Conservation (phyloP, 768 basidiomycete species). For the Rhizopogon roseolus region DNA sequence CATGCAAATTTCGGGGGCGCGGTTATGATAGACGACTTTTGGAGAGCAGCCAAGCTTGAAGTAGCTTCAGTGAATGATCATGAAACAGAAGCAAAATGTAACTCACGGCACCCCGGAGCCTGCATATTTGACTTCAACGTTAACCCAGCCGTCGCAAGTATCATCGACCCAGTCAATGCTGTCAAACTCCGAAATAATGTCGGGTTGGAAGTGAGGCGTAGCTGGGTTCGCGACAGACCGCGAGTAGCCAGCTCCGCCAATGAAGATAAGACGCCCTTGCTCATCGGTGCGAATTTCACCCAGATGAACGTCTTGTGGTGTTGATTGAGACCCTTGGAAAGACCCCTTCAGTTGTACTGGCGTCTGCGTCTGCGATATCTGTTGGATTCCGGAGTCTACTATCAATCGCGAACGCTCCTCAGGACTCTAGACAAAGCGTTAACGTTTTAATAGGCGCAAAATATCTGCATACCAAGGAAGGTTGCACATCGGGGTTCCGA, state of each 20-base stretch:
- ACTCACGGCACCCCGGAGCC: neutral
- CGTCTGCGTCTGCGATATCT: neutral
- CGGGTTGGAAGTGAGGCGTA: slow-evolving; percentile 15
- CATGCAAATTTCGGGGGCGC: slow-evolving; percentile 28
- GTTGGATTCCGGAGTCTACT: neutral
- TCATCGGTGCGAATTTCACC: neutral
- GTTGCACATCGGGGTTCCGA: slow-evolving; percentile 4
- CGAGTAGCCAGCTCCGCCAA: slow-evolving; percentile 23
- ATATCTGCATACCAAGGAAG: neutral
- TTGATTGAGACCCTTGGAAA: neutral
- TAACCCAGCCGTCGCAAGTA: slow-evolving; percentile 28
- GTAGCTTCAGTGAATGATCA: neutral
- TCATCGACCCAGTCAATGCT: slow-evolving; percentile 31
- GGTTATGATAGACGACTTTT: slow-evolving; percentile 19
- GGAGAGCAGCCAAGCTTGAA: neutral
- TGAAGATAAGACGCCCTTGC: slow-evolving; percentile 25
- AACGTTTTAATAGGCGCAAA: too few relatives aligned
- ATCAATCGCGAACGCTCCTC: slow-evolving; percentile 1
- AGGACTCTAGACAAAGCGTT: neutral
- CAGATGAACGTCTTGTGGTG: neutral
- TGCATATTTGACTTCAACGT: slow-evolving; percentile 14
- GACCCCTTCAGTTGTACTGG: neutral
- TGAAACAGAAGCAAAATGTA: neutral
- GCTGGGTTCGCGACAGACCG: slow-evolving; percentile 9
- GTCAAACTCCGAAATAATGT: slow-evolving; percentile 25